These are phyloP conservation scores for Ascomycota sp. DNA, from an alignment of 2,329 filamentous ascomycete species.

Conservation along the genomic window DNA sequence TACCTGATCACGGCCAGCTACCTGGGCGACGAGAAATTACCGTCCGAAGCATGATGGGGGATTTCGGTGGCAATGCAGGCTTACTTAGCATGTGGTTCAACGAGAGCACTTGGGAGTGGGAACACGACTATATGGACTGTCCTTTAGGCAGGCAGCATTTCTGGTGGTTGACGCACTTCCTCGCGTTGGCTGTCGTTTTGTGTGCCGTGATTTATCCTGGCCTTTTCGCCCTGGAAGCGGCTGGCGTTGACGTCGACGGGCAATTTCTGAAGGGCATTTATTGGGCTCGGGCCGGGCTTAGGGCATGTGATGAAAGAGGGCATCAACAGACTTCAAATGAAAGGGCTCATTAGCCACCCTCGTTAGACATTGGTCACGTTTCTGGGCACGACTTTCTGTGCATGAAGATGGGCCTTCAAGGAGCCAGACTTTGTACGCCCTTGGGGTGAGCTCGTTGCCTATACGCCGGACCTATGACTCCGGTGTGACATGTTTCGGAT, in stretches of 20 bases:
- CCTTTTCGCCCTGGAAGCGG: slow-evolving; percentile 7
- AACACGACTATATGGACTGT: slow-evolving; percentile 59
- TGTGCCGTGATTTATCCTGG: slow-evolving; percentile 8
- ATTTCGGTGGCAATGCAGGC: slow-evolving; percentile 77
- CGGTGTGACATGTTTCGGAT: too few species aligned
- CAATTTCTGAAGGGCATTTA: slow-evolving; percentile 5
- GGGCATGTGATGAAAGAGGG: slow-evolving; percentile 1
- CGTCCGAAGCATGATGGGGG: slow-evolving; percentile 94
- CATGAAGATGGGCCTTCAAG: too few species aligned
- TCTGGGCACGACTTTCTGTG: too few species aligned
- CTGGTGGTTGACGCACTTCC: slow-evolving; percentile 77
- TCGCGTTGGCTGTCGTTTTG: slow-evolving; percentile 31
- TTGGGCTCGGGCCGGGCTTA: slow-evolving; percentile 4
- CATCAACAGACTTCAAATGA: slow-evolving; percentile 3
- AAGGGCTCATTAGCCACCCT: slow-evolving; percentile 4
- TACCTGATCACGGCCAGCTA: slow-evolving; percentile 20
- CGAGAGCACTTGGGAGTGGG: slow-evolving; percentile 47
- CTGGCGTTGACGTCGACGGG: slow-evolving; percentile 15
- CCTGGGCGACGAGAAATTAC: slow-evolving; percentile 71
- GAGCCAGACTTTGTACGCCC: too few species aligned
- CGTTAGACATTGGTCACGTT: slow-evolving; percentile 3
- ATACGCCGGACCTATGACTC: too few species aligned
- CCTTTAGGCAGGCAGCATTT: slow-evolving; percentile 66
- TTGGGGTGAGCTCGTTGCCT: too few species aligned
- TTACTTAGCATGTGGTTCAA: slow-evolving; percentile 84